Evolutionary conservation across 371 early-diverging fungal genomes (phyloP).

Genomic region (Globomyces sp.): DNA sequence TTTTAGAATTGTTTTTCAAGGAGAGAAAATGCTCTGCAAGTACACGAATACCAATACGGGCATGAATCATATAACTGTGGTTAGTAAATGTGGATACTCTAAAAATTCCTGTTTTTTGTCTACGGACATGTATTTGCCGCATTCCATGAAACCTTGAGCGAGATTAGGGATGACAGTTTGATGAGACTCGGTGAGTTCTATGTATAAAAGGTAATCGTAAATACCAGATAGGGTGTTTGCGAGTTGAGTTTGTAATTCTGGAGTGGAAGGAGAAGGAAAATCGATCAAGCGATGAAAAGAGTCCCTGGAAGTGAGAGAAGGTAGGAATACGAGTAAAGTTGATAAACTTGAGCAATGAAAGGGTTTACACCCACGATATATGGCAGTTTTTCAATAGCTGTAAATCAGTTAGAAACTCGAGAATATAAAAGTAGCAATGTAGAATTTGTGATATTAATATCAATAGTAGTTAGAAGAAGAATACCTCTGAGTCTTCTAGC

Average conservation of each 20-base stretch:
- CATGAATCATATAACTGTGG: constrained; percentile 68
- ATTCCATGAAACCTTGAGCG: constrained; percentile 79
- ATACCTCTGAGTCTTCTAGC: constrained; percentile 66
- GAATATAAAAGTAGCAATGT: neutral
- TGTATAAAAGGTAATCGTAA: too few relatives aligned
- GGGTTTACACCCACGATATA: constrained; percentile 93
- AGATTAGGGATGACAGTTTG: constrained; percentile 81
- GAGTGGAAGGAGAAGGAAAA: constrained; percentile 48
- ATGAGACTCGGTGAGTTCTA: constrained; percentile 68
- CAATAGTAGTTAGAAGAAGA: neutral
- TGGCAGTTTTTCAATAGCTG: constrained; percentile 77
- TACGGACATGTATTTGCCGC: constrained; percentile 77
- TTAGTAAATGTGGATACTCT: constrained; percentile 45
- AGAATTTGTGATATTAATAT: neutral
- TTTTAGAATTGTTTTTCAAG: constrained; percentile 60
- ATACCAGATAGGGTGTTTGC: constrained; percentile 54
- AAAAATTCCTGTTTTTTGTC: constrained; percentile 74
- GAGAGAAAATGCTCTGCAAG: constrained; percentile 90
- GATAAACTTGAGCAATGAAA: constrained; percentile 73
- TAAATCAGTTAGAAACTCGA: constrained; percentile 8
- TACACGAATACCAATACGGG: constrained; percentile 91
- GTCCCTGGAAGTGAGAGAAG: constrained; percentile 41
- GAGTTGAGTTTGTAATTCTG: constrained; percentile 57
- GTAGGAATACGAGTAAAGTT: constrained; percentile 52
- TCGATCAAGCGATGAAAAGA: constrained; percentile 69